Conservation (phyloP, 306 rosid species). For the Ammopiptanthus mongolicus region DNA sequence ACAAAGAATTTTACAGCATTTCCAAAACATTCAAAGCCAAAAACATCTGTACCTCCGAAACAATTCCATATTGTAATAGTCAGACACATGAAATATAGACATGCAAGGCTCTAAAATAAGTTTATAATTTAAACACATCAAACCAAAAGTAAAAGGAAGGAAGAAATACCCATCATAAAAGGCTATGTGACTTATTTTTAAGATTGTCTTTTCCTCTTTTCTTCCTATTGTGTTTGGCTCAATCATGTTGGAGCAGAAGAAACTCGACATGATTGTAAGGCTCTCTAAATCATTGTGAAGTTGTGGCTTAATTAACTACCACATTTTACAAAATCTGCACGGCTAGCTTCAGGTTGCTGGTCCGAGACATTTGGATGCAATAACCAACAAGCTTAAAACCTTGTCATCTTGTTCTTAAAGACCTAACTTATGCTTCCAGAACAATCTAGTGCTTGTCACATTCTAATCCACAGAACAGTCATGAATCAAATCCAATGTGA, state of each 20-base stretch:
- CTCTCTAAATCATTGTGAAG: neutral
- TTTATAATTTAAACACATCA: neutral
- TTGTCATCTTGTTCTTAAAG: neutral
- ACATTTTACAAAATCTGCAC: constrained; percentile 6
- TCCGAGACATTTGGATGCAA: constrained; percentile 1
- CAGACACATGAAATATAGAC: neutral
- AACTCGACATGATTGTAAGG: neutral
- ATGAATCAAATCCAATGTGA: constrained; percentile 12
- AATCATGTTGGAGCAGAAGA: neutral
- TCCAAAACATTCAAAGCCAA: neutral
- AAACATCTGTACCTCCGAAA: neutral
- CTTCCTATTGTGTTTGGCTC: neutral
- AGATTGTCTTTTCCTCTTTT: neutral
- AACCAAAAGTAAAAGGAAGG: neutral
- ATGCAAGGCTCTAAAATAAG: neutral
- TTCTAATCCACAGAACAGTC: constrained; percentile 1
- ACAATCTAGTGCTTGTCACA: neutral
- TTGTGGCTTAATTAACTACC: neutral
- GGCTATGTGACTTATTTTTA: neutral
- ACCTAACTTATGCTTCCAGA: neutral
- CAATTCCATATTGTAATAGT: neutral
- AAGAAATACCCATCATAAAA: neutral
- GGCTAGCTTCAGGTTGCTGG: neutral
- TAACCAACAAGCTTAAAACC: constrained; percentile 4
- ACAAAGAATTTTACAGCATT: constrained; percentile 12